Evolutionary conservation across 164 flowering plant species (phyloP), one percentile per base, ranked within the genome.

Genomic region (Tetracentron sinense): DNA sequence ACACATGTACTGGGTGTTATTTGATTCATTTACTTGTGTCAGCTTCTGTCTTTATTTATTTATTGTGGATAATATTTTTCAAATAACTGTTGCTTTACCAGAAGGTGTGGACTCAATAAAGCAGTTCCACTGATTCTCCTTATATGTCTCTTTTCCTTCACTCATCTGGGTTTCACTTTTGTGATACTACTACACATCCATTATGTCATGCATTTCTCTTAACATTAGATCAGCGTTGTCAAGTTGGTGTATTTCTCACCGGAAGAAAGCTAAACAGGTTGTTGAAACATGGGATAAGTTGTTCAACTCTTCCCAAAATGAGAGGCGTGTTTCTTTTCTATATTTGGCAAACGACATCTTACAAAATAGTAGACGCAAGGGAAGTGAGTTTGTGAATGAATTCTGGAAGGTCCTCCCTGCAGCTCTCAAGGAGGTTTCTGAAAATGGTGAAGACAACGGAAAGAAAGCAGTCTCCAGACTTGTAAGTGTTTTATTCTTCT

Each of bases 321-420:
- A 80, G 42, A 83, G 76, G 62, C 69, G 77, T 38, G 79, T 85
- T 51, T 79, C 86, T 30, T 78, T 85, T 65, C 67, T 85, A 11
- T 85, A 81, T 54, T 61, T 85, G 74, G 78, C 90, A 17, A 85
- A 85, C 77, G 90, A 85, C 57, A 85, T 85, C 55, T 64, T 85
- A 71, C 90, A 85, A 68, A 85, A 82, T 66, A 85, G 88, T 68
- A 69, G 86, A 67, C 75, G 88, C 42, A 79, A 80, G 69, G 90
- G 90, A 31, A 83, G 82, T 64, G 90, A 85, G 71, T 85, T 83
- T 75, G 90, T 85, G 31, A 80, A 82, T 73, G 90, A 83, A 68
- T 85, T 85, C 69, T 83, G 88, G 90, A 85, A 85, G 70, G 81
- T 83, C 74, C 88, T 85, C 59, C 90, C 90, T 55, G 54, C 75